Evolutionary conservation across 2,329 filamentous ascomycete genomes (phyloP).

Genomic region (Sporothrix curviconia): DNA sequence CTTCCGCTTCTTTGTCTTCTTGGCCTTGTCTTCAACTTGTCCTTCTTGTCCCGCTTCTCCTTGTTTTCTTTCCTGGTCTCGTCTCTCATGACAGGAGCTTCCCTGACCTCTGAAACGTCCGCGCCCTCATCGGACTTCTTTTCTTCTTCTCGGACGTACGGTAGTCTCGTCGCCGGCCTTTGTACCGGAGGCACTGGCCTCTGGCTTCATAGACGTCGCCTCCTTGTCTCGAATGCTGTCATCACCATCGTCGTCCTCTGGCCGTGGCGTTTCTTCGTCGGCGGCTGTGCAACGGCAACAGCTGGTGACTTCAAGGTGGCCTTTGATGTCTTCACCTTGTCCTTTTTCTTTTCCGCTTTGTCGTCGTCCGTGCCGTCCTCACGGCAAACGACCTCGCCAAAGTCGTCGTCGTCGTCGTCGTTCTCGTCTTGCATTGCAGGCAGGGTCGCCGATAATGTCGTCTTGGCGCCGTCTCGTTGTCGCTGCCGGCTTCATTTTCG

Average conservation of each 20-base stretch:
- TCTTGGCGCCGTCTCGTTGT: background rate
- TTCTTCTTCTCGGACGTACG: slow-evolving; percentile 8
- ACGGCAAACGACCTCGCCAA: slow-evolving; percentile 16
- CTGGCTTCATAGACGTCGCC: no score
- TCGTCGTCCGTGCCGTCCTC: slow-evolving; percentile 31
- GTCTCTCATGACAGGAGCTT: no score
- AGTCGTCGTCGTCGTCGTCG: slow-evolving; percentile 12
- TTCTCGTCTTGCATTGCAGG: background rate
- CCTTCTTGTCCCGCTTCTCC: slow-evolving; percentile 11
- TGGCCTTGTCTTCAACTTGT: slow-evolving; percentile 10
- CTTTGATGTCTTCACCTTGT: background rate
- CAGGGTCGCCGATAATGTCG: no score
- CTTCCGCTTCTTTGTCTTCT: slow-evolving; percentile 30
- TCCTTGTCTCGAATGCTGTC: no score
- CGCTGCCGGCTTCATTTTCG: background rate
- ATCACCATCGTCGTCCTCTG: background rate
- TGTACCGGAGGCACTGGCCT: no score
- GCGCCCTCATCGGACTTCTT: background rate
- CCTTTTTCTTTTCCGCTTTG: background rate
- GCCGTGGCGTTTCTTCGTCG: background rate
- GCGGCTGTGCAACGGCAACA: no score
- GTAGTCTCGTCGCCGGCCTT: no score
- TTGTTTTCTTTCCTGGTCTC: background rate
- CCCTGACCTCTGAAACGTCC: background rate
- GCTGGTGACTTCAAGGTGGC: no score